Evolutionary conservation across 768 basidiomycete genomes (phyloP), one percentile per base, ranked within the genome.

Genomic region (Kwoniella sp.): DNA sequence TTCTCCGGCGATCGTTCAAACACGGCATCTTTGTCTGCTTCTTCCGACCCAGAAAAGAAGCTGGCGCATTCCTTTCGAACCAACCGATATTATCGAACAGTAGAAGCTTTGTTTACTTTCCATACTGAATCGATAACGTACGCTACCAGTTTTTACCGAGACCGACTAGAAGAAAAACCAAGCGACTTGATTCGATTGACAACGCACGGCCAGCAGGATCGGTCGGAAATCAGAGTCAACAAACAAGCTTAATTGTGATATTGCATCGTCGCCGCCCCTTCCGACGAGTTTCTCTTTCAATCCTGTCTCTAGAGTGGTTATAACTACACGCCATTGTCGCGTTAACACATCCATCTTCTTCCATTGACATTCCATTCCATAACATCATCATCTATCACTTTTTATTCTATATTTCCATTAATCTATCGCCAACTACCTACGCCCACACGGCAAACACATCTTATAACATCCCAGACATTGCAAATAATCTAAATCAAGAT

Each of bases 401-500:
- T 44, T 15, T 44, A 9, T 13, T 33, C 13, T 33, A 6, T 13
- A 33, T 33, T 13, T 6, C n/a, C 33, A 6, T 33, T 6, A 33
- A 33, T 13, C 33, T 33, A 33, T 33, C 33, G 33, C 40, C 40
- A 44, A 44, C 40, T 44, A 44, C 17, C 8, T 19, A 44, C 40
- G 40, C 40, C 17, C 17, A 19, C 40, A 44, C 17, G 17, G 40
- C 40, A 44, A 44, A 44, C 40, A 44, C 40, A 19, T 44, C 40
- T 3, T 10, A 44, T 19, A 44, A 10, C 40, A 44, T 6, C 13
- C 33, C 13, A 33, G 6, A 33, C 33, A 33, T 13, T 6, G 6
- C 33, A 33, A 33, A 33, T n/a, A n/a, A n/a, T n/a, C 33, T 13
- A 33, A 33, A 19, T 19, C 40, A 44, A 44, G 40, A 64, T 64